Conservation (phyloP, 768 basidiomycete genomes). For the Auriscalpium orientale region DNA sequence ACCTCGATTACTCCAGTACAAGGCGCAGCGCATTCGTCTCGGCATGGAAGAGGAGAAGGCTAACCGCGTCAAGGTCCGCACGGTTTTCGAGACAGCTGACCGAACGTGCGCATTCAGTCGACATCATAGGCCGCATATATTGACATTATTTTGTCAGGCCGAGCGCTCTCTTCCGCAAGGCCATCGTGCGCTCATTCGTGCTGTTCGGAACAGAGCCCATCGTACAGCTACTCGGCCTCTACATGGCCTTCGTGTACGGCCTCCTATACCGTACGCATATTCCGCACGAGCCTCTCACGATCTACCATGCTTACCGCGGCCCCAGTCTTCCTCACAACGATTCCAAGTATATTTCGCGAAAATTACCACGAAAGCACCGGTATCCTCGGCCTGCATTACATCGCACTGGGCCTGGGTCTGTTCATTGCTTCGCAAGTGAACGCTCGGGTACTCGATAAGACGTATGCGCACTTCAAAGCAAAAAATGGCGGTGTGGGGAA, state of each 20-base stretch:
- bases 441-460: conserved; percentile 47
- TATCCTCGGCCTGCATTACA: conserved; percentile 60
- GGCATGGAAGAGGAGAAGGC: conserved; percentile 42
- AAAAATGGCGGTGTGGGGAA: conserved; percentile 45
- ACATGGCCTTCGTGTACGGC: conserved; percentile 64
- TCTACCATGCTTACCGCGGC: neutral
- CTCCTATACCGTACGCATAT: conserved; percentile 8
- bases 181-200: conserved; percentile 59
- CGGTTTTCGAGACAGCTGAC: conserved; percentile 36
- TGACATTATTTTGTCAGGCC: conserved; percentile 30
- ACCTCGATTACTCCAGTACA: conserved; percentile 34
- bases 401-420: conserved; percentile 61
- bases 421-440: conserved; percentile 41
- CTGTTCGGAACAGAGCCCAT: conserved; percentile 58
- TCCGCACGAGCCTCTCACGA: neutral
- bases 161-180: conserved; percentile 40
- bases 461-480: conserved; percentile 44
- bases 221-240: conserved; percentile 56
- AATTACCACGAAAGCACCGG: conserved; percentile 49
- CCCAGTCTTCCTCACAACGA: conserved; percentile 58
- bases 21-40: conserved; percentile 40
- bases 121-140: neutral
- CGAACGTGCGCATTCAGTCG: conserved; percentile 30
- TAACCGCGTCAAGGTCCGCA: conserved; percentile 31
- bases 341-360: conserved; percentile 49